Conservation (phyloP, 2,329 filamentous ascomycete species). For the Colletotrichum siamense region DNA sequence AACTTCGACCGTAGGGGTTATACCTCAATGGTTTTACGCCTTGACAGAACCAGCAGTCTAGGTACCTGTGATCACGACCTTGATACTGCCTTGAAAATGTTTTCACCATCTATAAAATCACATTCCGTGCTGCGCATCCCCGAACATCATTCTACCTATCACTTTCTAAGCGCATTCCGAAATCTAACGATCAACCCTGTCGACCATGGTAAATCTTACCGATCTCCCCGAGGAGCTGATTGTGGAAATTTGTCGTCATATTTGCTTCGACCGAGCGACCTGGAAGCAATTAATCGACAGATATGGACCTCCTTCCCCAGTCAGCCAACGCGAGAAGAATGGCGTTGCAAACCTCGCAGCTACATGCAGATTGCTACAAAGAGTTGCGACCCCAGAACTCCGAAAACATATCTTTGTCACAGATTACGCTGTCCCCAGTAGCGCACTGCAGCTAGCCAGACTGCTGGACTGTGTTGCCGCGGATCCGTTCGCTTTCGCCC, state of each 20-base stretch:
- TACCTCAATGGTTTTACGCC: background rate
- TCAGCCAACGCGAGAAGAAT: background rate
- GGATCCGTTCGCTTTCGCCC: background rate
- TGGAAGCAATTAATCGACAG: background rate
- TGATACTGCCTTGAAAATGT: background rate
- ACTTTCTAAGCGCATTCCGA: background rate
- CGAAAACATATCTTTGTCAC: background rate
- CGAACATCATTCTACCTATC: background rate
- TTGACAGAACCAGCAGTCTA: fast-evolving
- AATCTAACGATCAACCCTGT: fast-evolving
- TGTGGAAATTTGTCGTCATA: background rate
- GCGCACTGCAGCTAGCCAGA: background rate
- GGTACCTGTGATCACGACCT: background rate
- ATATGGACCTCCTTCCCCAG: background rate
- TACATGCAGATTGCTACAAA: background rate
- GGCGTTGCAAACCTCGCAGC: background rate
- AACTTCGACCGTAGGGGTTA: background rate
- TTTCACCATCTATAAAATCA: fast-evolving
- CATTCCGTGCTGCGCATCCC: background rate
- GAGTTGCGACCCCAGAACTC: background rate
- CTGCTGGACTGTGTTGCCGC: background rate
- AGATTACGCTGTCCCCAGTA: background rate
- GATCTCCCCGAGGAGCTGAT: background rate
- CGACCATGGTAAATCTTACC: background rate
- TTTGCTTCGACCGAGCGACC: background rate